phyloP scores from a whole-genome alignment of 176 grass and related monocot species.

The Aegilops speltoides region DNA sequence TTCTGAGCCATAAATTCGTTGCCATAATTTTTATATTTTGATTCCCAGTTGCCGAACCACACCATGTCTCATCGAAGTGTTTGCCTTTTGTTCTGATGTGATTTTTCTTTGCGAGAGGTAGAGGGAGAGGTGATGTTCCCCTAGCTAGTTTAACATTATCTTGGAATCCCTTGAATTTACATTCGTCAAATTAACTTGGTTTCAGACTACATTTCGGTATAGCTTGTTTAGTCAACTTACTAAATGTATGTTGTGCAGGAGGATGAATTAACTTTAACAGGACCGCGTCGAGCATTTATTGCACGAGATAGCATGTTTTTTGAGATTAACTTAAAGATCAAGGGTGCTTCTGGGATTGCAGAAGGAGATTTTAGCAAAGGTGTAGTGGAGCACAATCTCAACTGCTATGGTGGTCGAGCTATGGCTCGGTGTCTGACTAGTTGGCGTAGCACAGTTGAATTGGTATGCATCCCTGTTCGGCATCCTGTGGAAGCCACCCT shows the following conservation, averaged over 20 bases:
- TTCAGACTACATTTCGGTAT: not conserved
- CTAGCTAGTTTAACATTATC: not conserved
- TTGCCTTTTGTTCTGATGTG: not conserved
- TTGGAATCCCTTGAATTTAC: not conserved
- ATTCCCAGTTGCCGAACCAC: not conserved
- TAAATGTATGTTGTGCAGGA: not conserved
- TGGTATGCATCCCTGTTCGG: not conserved
- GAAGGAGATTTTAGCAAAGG: slow-evolving; percentile 1
- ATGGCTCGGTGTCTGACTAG: not conserved
- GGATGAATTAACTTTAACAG: not conserved
- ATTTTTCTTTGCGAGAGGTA: not conserved
- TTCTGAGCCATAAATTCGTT: too few relatives aligned
- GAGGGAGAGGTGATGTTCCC: not conserved
- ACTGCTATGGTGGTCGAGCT: not conserved
- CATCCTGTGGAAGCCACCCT: not conserved
- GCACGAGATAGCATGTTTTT: not conserved
- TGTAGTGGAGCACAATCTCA: not conserved
- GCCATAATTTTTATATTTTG: not conserved
- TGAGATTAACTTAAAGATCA: not conserved
- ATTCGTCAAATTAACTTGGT: not conserved
- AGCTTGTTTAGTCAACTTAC: not conserved
- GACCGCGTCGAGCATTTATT: not conserved
- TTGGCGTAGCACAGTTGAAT: not conserved
- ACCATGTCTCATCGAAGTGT: not conserved
- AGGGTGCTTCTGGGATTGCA: not conserved